A percentile compares a stretch with the other conserved stretches of the same genome.
Evolutionary conservation across 2,329 filamentous ascomycete species (phyloP).

Genomic region (Clonostachys solani): DNA sequence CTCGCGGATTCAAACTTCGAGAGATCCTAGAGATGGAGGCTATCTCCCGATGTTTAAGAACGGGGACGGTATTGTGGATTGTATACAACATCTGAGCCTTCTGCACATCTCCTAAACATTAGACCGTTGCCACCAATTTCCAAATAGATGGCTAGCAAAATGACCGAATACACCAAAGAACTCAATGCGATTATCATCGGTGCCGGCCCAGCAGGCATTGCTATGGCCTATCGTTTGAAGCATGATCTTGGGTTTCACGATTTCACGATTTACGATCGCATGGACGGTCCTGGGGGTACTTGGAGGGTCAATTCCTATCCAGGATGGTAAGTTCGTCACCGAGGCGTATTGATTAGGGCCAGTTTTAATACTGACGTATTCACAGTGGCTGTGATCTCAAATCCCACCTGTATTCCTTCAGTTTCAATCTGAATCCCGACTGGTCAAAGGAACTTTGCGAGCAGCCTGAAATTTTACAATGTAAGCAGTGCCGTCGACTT

Average conservation of each 20-base stretch:
- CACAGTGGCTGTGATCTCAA: conserved; percentile 8
- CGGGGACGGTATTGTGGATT: no score
- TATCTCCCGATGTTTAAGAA: no score
- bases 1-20: no score
- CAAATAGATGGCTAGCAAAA: no score
- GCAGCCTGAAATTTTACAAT: conserved; percentile 26
- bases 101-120: no score
- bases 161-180: not conserved
- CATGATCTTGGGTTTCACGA: conserved; percentile 10
- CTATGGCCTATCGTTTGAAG: conserved; percentile 11
- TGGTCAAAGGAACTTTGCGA: conserved; percentile 27
- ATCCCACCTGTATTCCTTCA: conserved; percentile 32
- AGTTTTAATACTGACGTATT: not conserved
- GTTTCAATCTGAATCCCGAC: conserved; percentile 31
- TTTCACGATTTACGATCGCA: conserved; percentile 13
- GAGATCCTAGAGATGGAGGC: no score
- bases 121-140: no score
- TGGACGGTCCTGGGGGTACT: conserved; percentile 11
- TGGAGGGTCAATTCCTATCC: conserved; percentile 11
- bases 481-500: conserved; percentile 6
- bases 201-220: conserved; percentile 12
- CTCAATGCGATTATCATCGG: conserved; percentile 10
- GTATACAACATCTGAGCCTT: no score
- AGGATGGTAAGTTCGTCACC: conserved; percentile 4
- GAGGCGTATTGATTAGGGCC: not conserved